phyloP scores from a whole-genome alignment of 768 basidiomycete species.

The Kwoniella europaea region DNA sequence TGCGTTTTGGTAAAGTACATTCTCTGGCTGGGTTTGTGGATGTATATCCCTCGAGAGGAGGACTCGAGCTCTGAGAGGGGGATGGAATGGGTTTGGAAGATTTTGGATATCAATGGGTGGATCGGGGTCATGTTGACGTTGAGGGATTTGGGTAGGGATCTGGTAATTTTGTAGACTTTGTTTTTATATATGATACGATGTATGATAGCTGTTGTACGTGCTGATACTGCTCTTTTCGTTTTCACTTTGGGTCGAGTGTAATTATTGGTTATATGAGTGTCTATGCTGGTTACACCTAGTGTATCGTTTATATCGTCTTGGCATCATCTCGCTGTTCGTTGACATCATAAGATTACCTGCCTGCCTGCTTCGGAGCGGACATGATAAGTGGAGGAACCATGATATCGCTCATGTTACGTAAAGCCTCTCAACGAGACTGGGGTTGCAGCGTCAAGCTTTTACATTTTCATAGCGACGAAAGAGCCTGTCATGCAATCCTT shows the following conservation, averaged over 20 bases:
- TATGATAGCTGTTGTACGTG: background rate
- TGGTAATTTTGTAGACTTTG: background rate
- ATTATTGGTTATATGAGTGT: too few relatives aligned
- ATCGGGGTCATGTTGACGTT: background rate
- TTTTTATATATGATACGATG: background rate
- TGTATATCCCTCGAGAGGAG: slow-evolving; percentile 8
- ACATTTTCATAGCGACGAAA: background rate
- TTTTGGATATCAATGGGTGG: slow-evolving; percentile 23
- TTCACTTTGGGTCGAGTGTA: too few relatives aligned
- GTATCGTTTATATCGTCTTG: background rate
- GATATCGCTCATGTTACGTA: slow-evolving; percentile 6
- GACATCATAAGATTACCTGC: slow-evolving; percentile 8
- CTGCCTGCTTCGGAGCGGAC: slow-evolving; percentile 2
- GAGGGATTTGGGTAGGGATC: background rate
- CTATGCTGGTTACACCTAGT: background rate
- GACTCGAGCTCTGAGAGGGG: slow-evolving; percentile 12
- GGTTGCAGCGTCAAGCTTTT: background rate
- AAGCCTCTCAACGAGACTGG: background rate
- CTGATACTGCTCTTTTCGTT: too few relatives aligned
- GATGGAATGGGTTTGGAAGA: slow-evolving; percentile 8
- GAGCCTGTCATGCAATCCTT: too few relatives aligned
- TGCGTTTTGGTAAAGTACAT: slow-evolving; percentile 23
- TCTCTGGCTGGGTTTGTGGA: background rate
- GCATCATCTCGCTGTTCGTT: background rate
- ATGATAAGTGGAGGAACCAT: slow-evolving; percentile 16